These are phyloP conservation scores for Fusarium siculi DNA, from an alignment of 2,329 filamentous ascomycete genomes.

Conservation along the genomic window DNA sequence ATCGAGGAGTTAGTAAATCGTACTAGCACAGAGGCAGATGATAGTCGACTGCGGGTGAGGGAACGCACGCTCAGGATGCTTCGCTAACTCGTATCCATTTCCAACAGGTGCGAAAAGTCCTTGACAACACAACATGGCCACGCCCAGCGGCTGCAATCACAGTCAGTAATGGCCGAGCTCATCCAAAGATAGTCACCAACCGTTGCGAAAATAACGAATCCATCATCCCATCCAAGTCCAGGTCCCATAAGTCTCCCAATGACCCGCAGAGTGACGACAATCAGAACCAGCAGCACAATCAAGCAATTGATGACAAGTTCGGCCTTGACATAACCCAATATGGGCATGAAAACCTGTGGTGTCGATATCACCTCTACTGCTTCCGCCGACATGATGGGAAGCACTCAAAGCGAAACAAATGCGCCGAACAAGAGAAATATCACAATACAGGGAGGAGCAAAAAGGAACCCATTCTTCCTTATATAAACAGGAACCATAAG, in stretches of 20 bases:
- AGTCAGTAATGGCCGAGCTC: constrained; percentile 2
- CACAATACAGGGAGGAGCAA: not conserved
- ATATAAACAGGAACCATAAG: constrained; percentile 13
- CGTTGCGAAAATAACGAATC: constrained; percentile 43
- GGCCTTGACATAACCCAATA: constrained; percentile 40
- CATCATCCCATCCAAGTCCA: constrained; percentile 49
- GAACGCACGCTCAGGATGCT: constrained; percentile 35
- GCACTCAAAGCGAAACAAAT: constrained; percentile 15
- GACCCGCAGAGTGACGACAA: constrained; percentile 44
- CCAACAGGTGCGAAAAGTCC: constrained; percentile 42
- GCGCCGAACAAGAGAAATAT: not conserved
- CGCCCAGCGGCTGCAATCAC: constrained; percentile 36
- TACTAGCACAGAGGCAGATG: not conserved
- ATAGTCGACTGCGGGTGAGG: not conserved
- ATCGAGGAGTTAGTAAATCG: not conserved
- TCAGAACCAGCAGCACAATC: constrained; percentile 45
- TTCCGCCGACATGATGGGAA: constrained; percentile 12
- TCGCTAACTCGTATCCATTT: constrained; percentile 37
- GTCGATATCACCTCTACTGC: constrained; percentile 24
- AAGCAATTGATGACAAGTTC: constrained; percentile 47
- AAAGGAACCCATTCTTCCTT: constrained; percentile 13
- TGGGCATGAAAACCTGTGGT: constrained; percentile 20
- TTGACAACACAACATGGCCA: constrained; percentile 44
- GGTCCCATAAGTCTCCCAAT: constrained; percentile 45
- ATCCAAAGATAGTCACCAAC: constrained; percentile 18